Conservation (phyloP, 2,329 filamentous ascomycete genomes). For the Penicillium sp. region DNA sequence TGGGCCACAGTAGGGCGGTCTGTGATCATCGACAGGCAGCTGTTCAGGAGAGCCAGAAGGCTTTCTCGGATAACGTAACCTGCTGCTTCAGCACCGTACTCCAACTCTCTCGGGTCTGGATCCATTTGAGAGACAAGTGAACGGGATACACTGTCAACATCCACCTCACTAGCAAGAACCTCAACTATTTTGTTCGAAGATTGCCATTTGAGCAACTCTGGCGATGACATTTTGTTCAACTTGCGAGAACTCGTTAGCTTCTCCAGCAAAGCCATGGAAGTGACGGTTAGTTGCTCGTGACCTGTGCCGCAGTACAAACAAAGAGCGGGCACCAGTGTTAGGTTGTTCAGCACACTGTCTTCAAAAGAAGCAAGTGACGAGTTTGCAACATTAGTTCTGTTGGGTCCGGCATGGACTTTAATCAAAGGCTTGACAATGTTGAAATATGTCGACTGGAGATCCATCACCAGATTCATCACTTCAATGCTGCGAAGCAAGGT, state of each 20-base stretch:
- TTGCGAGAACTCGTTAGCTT: constrained; percentile 82
- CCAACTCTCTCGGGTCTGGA: constrained; percentile 66
- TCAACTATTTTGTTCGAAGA: constrained; percentile 82
- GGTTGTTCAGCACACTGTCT: constrained; percentile 79
- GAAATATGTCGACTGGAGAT: constrained; percentile 86
- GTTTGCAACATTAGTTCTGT: constrained; percentile 64
- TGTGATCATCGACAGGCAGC: constrained; percentile 71
- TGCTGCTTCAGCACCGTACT: constrained; percentile 65
- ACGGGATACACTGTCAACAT: constrained; percentile 74
- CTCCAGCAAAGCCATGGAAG: constrained; percentile 77
- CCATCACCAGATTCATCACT: constrained; percentile 77
- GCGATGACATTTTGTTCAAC: constrained; percentile 68
- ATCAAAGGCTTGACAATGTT: constrained; percentile 81
- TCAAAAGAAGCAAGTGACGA: constrained; percentile 84
- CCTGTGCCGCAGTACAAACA: constrained; percentile 84
- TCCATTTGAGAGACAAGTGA: constrained; percentile 69
- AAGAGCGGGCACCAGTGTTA: constrained; percentile 75
- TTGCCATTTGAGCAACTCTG: constrained; percentile 60
- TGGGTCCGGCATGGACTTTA: constrained; percentile 61
- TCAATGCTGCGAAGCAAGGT: constrained; percentile 78
- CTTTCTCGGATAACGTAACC: constrained; percentile 79
- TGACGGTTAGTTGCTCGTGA: constrained; percentile 75
- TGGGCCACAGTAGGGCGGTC: constrained; percentile 85
- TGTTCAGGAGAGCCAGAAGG: constrained; percentile 80
- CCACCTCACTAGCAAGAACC: constrained; percentile 77